A percentile compares a stretch with the other conserved stretches of the same genome.
phyloP scores from a whole-genome alignment of 2,329 filamentous ascomycete genomes.

The Claviceps maximensis region DNA sequence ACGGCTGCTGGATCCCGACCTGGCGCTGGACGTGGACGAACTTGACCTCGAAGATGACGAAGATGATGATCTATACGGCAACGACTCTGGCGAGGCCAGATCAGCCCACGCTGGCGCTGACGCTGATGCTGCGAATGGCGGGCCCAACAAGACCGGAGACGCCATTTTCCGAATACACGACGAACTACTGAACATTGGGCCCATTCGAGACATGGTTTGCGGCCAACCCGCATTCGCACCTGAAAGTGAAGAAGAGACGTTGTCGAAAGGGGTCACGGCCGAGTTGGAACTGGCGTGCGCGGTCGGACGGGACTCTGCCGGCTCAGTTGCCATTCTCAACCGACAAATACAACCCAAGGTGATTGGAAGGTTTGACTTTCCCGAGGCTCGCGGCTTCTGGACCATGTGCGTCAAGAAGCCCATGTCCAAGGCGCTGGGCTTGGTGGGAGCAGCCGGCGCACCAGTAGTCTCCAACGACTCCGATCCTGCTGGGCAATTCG shows the following conservation, averaged over 20 bases:
- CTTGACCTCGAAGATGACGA: slow-evolving; percentile 48
- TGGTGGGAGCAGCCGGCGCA: slow-evolving; percentile 30
- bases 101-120: slow-evolving; percentile 24
- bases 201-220: slow-evolving; percentile 61
- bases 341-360: slow-evolving; percentile 63
- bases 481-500: slow-evolving; percentile 48
- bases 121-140: slow-evolving; percentile 16
- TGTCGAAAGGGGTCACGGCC: slow-evolving; percentile 33
- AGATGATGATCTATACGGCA: slow-evolving; percentile 47
- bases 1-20: slow-evolving; percentile 40
- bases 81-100: slow-evolving; percentile 50
- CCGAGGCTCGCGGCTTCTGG: slow-evolving; percentile 68
- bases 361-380: slow-evolving; percentile 56
- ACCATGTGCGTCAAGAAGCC: slow-evolving; percentile 59
- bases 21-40: slow-evolving; percentile 37
- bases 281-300: slow-evolving; percentile 47
- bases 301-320: slow-evolving; percentile 51
- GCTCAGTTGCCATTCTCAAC: slow-evolving; percentile 63
- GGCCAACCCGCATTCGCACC: slow-evolving; percentile 39
- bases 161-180: slow-evolving; percentile 69
- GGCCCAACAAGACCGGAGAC: slow-evolving; percentile 40
- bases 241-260: slow-evolving; percentile 31
- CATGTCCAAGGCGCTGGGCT: slow-evolving; percentile 37
- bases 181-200: slow-evolving; percentile 61
- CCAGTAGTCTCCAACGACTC: slow-evolving; percentile 41